Evolutionary conservation across 75 land plant genomes (phyloP).

Genomic region (Sequoia sempervirens): DNA sequence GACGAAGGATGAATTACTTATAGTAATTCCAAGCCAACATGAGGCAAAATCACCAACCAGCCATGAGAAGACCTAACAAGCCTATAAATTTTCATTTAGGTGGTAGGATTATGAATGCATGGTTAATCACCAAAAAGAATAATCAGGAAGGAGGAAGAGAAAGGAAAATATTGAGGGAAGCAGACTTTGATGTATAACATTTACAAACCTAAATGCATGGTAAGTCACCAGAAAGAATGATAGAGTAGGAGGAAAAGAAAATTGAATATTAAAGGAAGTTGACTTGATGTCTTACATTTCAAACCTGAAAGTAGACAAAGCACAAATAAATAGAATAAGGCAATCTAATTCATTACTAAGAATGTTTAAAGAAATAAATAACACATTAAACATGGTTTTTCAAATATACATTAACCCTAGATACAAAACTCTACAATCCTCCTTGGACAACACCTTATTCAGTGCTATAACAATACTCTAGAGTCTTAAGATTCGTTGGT

Average conservation of each 20-base stretch:
- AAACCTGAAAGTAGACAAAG: not conserved
- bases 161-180: not conserved
- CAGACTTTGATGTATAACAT: not conserved
- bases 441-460: not conserved
- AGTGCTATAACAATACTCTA: not conserved
- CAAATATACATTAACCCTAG: not conserved
- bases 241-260: not conserved
- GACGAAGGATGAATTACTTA: not conserved
- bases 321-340: not conserved
- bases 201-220: not conserved
- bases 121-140: not conserved
- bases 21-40: not conserved
- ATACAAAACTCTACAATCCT: not conserved
- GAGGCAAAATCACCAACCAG: not conserved
- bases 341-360: not conserved
- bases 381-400: not conserved
- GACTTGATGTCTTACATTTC: not conserved
- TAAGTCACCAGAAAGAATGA: not conserved
- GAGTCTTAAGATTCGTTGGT: not conserved
- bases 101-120: not conserved
- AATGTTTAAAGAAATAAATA: too few relatives aligned
- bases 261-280: not conserved
- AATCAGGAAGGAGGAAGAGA: not conserved
- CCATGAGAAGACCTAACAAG: not conserved
- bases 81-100: not conserved